phyloP scores from a whole-genome alignment of 164 flowering plant genomes.

The Macadamia tetraphylla region DNA sequence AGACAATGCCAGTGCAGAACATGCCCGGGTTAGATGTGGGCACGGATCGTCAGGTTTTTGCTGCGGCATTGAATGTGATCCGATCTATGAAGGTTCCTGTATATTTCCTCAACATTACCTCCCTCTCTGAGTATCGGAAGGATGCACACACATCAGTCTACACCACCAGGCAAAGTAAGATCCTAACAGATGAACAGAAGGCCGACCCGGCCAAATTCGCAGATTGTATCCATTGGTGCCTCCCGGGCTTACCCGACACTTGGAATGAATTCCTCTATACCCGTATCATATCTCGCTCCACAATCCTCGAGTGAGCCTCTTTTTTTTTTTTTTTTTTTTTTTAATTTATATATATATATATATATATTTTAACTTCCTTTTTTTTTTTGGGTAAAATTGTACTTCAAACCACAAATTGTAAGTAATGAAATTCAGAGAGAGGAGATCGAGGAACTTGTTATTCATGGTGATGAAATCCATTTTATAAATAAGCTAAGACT shows the following conservation, averaged over 20 bases:
- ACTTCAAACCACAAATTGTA: too few species aligned
- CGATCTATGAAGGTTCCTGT: slow-evolving; percentile 54
- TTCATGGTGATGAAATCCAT: too few species aligned
- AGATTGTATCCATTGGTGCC: slow-evolving; percentile 94
- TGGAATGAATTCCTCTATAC: slow-evolving; percentile 92
- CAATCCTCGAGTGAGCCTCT: slow-evolving; percentile 13
- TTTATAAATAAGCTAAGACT: too few species aligned
- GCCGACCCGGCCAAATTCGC: slow-evolving; percentile 61
- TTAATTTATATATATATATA: too few species aligned
- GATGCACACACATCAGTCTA: slow-evolving; percentile 86
- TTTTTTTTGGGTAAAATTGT: too few species aligned
- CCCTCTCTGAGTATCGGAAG: slow-evolving; percentile 74
- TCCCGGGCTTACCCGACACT: slow-evolving; percentile 89
- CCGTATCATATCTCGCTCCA: slow-evolving; percentile 45
- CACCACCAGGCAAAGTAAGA: slow-evolving; percentile 62
- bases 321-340: too few species aligned
- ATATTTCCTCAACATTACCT: slow-evolving; percentile 66
- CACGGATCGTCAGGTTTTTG: slow-evolving; percentile 54
- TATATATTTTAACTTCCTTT: too few species aligned
- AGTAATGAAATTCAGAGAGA: too few species aligned
- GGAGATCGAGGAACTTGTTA: too few species aligned
- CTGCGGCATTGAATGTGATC: slow-evolving; percentile 48
- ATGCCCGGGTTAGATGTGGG: slow-evolving; percentile 51
- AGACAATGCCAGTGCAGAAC: slow-evolving; percentile 64
- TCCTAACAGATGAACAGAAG: slow-evolving; percentile 57